phyloP scores from a whole-genome alignment of 352 stramenopile genomes.

The Phytophthora ohioensis region DNA sequence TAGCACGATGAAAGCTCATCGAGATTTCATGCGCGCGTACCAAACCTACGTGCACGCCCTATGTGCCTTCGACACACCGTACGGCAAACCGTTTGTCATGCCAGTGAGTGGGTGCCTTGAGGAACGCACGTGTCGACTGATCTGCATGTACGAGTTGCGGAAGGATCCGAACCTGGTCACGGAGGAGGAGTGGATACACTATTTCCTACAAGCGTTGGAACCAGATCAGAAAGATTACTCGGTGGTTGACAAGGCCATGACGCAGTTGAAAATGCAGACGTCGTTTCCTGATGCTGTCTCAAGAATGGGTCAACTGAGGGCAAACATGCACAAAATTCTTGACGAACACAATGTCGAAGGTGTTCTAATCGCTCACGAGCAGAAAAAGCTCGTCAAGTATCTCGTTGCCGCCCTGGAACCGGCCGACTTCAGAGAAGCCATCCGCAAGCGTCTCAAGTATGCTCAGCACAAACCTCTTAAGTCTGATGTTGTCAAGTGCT shows the following conservation, averaged over 20 bases:
- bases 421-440: background rate
- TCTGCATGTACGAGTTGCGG: background rate
- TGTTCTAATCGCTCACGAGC: background rate
- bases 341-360: background rate
- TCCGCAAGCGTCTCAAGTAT: background rate
- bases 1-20: background rate
- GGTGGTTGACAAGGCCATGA: background rate
- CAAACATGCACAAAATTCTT: background rate
- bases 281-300: background rate
- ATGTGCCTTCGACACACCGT: background rate
- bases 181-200: background rate
- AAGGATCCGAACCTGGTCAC: background rate
- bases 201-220: background rate
- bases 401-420: background rate
- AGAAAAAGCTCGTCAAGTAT: background rate
- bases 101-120: background rate
- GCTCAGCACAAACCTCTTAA: background rate
- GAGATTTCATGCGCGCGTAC: background rate
- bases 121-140: background rate
- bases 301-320: background rate
- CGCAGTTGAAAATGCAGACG: background rate
- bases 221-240: background rate
- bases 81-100: background rate
- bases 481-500: background rate
- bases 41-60: background rate